A percentile compares a stretch with the other conserved stretches of the same genome.
Evolutionary conservation across 805 yeast species (phyloP).

Genomic region (Ascoidea rubescens): DNA sequence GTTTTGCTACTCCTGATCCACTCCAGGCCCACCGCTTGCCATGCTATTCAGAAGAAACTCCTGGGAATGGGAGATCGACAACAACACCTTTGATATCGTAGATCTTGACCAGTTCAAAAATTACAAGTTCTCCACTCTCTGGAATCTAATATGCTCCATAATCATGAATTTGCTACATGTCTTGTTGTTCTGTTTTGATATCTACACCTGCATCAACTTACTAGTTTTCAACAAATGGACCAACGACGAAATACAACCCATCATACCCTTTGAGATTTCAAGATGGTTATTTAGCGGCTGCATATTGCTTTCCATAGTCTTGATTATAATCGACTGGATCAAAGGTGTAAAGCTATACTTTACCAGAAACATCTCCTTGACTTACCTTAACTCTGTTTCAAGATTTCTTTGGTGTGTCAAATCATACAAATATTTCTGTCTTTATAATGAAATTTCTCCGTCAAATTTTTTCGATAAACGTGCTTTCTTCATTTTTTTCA

Average conservation of each 20-base stretch:
- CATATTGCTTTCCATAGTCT: conserved; percentile 52
- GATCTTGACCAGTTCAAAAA: conserved; percentile 33
- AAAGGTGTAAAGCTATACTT: conserved; percentile 44
- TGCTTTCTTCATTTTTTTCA: conserved; percentile 50
- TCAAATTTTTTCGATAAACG: conserved; percentile 49
- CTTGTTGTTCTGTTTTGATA: conserved; percentile 44
- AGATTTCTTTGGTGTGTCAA: conserved; percentile 40
- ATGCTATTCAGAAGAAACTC: conserved; percentile 1
- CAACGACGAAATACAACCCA: conserved; percentile 32
- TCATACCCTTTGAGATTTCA: conserved; percentile 33
- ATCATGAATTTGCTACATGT: conserved; percentile 31
- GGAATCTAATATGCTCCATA: conserved; percentile 27
- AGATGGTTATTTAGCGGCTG: conserved; percentile 74
- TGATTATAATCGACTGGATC: conserved; percentile 41
- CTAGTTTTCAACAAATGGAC: conserved; percentile 65
- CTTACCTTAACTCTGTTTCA: conserved; percentile 56
- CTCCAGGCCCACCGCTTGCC: too few species aligned
- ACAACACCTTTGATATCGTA: conserved; percentile 32
- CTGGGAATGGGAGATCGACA: conserved; percentile 22
- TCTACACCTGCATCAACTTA: conserved; percentile 65
- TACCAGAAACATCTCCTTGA: conserved; percentile 51
- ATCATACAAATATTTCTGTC: conserved; percentile 55
- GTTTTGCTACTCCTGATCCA: too few species aligned
- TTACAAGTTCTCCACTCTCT: conserved; percentile 26
- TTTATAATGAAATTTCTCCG: conserved; percentile 59